Evolutionary conservation across 257 asterid genomes (phyloP).

Genomic region (Solanum gandarillasii): DNA sequence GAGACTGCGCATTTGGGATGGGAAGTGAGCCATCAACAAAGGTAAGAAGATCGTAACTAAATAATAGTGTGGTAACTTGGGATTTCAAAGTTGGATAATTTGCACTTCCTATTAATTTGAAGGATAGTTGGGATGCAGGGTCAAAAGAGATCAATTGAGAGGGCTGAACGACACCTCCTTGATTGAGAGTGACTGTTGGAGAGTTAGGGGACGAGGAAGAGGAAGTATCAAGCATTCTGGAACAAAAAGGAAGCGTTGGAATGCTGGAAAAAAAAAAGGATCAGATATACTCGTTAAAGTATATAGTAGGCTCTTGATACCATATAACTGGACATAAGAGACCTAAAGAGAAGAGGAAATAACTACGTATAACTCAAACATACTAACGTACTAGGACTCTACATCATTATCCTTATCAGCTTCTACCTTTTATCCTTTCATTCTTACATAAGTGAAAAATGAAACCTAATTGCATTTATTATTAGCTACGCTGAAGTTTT

Average conservation of each 20-base stretch:
- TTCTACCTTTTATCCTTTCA: background rate
- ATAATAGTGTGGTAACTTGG: background rate
- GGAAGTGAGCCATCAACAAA: background rate
- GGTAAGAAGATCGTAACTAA: background rate
- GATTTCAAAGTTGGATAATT: background rate
- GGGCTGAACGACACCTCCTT: background rate
- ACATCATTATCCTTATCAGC: background rate
- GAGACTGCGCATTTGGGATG: background rate
- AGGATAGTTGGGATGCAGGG: background rate
- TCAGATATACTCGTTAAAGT: background rate
- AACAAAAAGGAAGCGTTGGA: background rate
- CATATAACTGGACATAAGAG: background rate
- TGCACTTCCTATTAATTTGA: background rate
- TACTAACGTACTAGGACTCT: background rate
- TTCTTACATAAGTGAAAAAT: background rate
- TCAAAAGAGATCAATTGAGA: background rate
- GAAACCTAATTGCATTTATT: background rate
- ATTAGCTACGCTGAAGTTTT: background rate
- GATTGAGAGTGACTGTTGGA: background rate
- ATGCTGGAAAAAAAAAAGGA: background rate
- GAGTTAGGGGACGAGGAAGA: background rate
- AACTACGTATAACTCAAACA: background rate
- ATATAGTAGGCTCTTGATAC: background rate
- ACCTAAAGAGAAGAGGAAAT: background rate
- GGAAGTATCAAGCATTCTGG: background rate